phyloP scores from a whole-genome alignment of 805 yeast genomes.

The Monosporozyma aquatica region DNA sequence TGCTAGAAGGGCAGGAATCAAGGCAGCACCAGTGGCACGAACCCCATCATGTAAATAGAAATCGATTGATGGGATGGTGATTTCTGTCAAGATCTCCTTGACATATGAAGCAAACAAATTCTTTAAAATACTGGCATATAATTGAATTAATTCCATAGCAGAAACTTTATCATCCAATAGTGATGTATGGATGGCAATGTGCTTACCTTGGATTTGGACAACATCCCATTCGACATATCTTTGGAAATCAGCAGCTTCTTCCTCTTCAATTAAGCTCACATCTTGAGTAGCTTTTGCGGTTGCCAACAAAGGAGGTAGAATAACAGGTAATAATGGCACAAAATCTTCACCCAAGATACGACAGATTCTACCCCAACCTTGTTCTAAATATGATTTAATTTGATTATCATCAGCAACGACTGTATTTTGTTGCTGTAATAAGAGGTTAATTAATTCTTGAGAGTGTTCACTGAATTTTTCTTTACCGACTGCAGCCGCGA shows the following conservation, averaged over 20 bases:
- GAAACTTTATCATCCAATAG: constrained; percentile 87
- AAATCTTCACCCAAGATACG: constrained; percentile 78
- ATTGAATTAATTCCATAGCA: constrained; percentile 80
- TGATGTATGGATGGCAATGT: constrained; percentile 90
- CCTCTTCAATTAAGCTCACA: constrained; percentile 76
- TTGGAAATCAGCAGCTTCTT: constrained; percentile 75
- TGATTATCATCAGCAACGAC: constrained; percentile 69
- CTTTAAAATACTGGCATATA: constrained; percentile 77
- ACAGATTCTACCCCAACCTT: constrained; percentile 94
- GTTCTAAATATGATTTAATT: constrained; percentile 75
- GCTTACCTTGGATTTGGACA: constrained; percentile 81
- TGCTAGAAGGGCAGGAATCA: constrained; percentile 67
- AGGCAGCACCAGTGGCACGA: constrained; percentile 78
- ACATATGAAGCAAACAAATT: constrained; percentile 79
- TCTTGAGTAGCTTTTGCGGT: constrained; percentile 89
- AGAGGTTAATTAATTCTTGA: constrained; percentile 60
- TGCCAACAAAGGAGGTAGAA: constrained; percentile 78
- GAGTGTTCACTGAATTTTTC: constrained; percentile 76
- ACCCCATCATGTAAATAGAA: constrained; percentile 93
- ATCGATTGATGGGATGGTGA: constrained; percentile 80
- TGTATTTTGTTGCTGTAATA: constrained; percentile 60
- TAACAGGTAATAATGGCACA: constrained; percentile 71
- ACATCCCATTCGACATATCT: constrained; percentile 94
- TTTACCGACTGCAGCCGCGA: constrained; percentile 90
- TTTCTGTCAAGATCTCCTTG: constrained; percentile 62